These are phyloP conservation scores for Tetrapisispora namnaoensis DNA, from an alignment of 805 yeast species.

Conservation along the genomic window DNA sequence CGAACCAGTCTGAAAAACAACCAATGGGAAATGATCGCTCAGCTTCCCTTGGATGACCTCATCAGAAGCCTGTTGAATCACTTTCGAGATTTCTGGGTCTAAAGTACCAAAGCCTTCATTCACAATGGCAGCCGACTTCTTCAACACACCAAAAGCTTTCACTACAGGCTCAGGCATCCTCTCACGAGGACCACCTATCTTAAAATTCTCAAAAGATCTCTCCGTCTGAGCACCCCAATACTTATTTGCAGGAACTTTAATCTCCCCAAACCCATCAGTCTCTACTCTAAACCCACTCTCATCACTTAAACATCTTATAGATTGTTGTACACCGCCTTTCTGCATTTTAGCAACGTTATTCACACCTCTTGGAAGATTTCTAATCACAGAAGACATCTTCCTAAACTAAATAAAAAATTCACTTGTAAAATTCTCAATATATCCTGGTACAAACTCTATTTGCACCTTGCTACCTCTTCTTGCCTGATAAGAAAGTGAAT, in stretches of 20 bases:
- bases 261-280: constrained; percentile 94
- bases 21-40: constrained; percentile 91
- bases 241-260: constrained; percentile 74
- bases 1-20: constrained; percentile 97
- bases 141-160: constrained; percentile 84
- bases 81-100: constrained; percentile 73
- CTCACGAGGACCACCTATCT: constrained; percentile 89
- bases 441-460: too few relatives aligned
- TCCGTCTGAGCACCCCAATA: constrained; percentile 99
- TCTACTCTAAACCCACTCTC: constrained; percentile 46
- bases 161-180: constrained; percentile 86
- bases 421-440: too few relatives aligned
- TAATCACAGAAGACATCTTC: not conserved
- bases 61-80: constrained; percentile 88
- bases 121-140: constrained; percentile 90
- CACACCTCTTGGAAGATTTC: not conserved
- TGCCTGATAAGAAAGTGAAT: too few relatives aligned
- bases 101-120: constrained; percentile 72
- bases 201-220: constrained; percentile 86
- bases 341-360: not conserved
- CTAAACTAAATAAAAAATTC: too few relatives aligned
- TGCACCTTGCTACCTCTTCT: too few relatives aligned
- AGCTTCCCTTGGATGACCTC: constrained; percentile 91
- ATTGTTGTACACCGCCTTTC: not conserved
- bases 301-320: not conserved